Evolutionary conservation across 164 flowering plant species (phyloP), one percentile per base, ranked within the genome.

Genomic region (Magnolia changhungtana): DNA sequence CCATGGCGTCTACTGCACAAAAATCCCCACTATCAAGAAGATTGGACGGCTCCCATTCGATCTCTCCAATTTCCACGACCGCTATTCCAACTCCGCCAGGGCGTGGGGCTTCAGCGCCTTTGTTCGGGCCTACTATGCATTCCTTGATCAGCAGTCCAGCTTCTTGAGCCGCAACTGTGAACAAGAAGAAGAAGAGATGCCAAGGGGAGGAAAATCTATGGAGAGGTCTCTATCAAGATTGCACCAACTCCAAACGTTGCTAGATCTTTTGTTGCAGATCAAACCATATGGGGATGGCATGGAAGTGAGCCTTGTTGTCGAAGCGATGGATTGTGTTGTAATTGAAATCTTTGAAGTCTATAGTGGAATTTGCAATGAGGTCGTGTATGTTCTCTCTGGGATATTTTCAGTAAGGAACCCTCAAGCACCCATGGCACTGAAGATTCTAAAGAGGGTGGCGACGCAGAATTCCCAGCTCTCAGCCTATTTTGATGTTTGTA

Each of bases 31-130:
- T 1, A 76, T 85, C 0, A 76, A 76, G 49, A 73, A 9, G 71
- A 84, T 93, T 4, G 91, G 90, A 0, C 82, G 94, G 1, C 81
- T 96, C 29, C 97, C 98, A 0, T 96, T 96, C 45, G 97, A 96
- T 80, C 83, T 94, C 13, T 90, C 97, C 2, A 75, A 64, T 51
- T 94, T 96, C 82, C 49, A 20, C 1, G 96, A 90, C 58, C 80
- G 83, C 0, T 83, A 85, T 74, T 79, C 83, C 19, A 67, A 24
- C 7, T 45, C 79, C 0, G 20, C 69, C 11, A 77, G 75, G 7
- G 49, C 78, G 0, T 90, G 89, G 86, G 88, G 86, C 0, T 76
- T 74, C 75, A 82, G 84, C 49, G 78, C 78, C 2, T 91, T 96
- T 50, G 77, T 96, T 13, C 81, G 93, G 0, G 74, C 90, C 27